Conservation (phyloP, 148 eudicot genomes). For the Limonium bicolor region DNA sequence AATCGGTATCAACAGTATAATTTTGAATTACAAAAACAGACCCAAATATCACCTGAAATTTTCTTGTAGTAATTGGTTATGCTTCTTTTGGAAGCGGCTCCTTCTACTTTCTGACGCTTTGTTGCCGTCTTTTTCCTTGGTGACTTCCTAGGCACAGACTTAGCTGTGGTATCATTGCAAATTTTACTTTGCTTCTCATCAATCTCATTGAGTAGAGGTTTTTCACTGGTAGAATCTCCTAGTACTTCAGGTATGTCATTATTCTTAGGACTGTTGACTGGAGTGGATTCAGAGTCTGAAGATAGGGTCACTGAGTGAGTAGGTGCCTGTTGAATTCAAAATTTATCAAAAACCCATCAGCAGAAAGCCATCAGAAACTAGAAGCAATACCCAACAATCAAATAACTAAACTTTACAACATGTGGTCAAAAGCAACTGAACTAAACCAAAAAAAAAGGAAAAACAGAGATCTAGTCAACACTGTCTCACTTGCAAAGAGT, state of each 20-base stretch:
- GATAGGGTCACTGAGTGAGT: slow-evolving; percentile 33
- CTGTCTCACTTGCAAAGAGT: too few species aligned
- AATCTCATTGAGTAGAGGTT: slow-evolving; percentile 3
- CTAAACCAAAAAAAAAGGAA: too few species aligned
- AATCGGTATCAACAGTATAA: too few species aligned
- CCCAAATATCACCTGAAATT: too few species aligned
- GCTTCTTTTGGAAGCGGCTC: slow-evolving; percentile 30
- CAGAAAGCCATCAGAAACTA: neutral
- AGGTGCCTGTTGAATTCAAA: slow-evolving; percentile 37
- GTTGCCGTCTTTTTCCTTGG: slow-evolving; percentile 15
- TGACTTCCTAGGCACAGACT: slow-evolving; percentile 12
- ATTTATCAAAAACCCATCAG: neutral
- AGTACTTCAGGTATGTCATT: slow-evolving; percentile 12
- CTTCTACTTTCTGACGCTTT: slow-evolving; percentile 15
- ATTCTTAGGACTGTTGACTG: slow-evolving; percentile 15
- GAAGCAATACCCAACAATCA: too few species aligned
- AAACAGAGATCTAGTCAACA: too few species aligned
- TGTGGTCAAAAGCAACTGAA: too few species aligned
- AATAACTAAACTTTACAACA: too few species aligned
- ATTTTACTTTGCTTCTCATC: slow-evolving; percentile 15
- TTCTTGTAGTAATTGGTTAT: slow-evolving; percentile 14
- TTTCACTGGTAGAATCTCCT: slow-evolving; percentile 6
- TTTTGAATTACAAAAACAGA: too few species aligned
- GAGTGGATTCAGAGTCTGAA: slow-evolving; percentile 51
- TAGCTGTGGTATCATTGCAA: slow-evolving; percentile 1